A percentile compares a stretch with the other conserved stretches of the same genome.
phyloP scores from a whole-genome alignment of 1,139 yeast species.

The Candida dubliniensis region DNA sequence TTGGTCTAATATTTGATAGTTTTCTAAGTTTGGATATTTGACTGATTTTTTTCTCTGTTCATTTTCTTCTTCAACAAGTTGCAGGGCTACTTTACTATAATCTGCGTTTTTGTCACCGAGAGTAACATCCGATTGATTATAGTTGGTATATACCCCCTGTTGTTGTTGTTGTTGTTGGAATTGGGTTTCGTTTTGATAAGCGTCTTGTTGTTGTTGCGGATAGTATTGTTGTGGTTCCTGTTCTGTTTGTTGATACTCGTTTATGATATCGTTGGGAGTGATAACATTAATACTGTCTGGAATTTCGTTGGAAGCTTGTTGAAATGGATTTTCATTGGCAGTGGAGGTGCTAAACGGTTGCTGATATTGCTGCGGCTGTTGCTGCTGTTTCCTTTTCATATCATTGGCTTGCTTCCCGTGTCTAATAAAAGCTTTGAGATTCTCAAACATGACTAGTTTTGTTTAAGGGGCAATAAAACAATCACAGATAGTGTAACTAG shows the following conservation, averaged over 20 bases:
- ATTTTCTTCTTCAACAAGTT: slow-evolving; percentile 64
- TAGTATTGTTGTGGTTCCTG: slow-evolving; percentile 3
- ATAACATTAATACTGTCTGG: slow-evolving; percentile 4
- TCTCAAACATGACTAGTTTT: slow-evolving; percentile 44
- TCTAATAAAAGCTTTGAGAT: slow-evolving; percentile 76
- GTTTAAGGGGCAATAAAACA: background rate
- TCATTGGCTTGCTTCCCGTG: slow-evolving; percentile 77
- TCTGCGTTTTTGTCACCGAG: slow-evolving; percentile 13
- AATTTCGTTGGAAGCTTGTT: background rate
- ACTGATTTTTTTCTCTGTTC: slow-evolving; percentile 34
- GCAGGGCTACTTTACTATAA: slow-evolving; percentile 55
- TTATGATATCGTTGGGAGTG: background rate
- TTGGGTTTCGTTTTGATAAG: slow-evolving; percentile 4
- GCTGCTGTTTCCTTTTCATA: slow-evolving; percentile 22
- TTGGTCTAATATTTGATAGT: slow-evolving; percentile 60
- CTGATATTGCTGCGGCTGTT: background rate
- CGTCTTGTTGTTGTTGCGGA: slow-evolving; percentile 12
- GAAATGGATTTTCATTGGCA: background rate
- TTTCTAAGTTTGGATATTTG: slow-evolving; percentile 44
- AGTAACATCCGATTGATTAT: slow-evolving; percentile 9
- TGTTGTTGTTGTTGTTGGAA: slow-evolving; percentile 4
- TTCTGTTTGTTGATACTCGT: background rate
- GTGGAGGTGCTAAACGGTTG: background rate
- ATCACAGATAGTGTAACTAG: background rate
- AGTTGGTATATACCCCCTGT: slow-evolving; percentile 12